Evolutionary conservation across 2,329 filamentous ascomycete genomes (phyloP).

Genomic region (Aspergillus phoenicis): DNA sequence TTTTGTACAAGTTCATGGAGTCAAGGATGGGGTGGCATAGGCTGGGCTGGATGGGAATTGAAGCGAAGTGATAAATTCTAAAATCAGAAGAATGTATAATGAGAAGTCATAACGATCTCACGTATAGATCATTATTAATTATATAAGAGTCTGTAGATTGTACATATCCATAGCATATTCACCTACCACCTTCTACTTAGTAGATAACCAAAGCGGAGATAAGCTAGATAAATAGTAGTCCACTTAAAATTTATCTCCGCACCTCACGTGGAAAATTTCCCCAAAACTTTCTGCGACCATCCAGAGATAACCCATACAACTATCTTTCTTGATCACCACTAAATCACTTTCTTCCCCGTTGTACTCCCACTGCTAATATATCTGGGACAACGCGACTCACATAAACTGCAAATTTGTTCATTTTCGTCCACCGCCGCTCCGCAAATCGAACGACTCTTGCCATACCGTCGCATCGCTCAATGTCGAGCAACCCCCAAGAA

Average conservation of each 20-base stretch:
- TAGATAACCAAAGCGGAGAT: not conserved
- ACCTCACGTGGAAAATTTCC: conserved; percentile 23
- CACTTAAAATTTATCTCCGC: not conserved
- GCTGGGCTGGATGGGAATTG: not conserved
- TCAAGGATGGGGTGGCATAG: not conserved
- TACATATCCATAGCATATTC: not conserved
- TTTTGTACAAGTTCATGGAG: not conserved
- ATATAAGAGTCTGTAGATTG: not conserved
- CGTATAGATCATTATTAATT: not conserved
- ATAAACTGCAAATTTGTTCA: not conserved
- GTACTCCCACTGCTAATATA: not conserved
- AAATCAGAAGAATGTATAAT: not conserved
- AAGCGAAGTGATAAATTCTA: not conserved
- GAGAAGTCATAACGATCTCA: not conserved
- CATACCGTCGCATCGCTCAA: conserved; percentile 12
- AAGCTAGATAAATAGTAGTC: not conserved
- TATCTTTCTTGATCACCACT: not conserved
- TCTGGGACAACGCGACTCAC: conserved; percentile 9
- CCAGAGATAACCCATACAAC: conserved; percentile 3
- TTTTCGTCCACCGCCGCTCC: no score
- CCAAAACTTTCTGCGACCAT: conserved; percentile 7
- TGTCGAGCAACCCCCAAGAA: conserved; percentile 26
- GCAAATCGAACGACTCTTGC: no score
- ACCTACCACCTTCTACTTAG: no score
- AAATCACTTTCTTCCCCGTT: not conserved